Conservation (phyloP, 176 grass and related monocot genomes). For the Cenchrus fungigraminus region DNA sequence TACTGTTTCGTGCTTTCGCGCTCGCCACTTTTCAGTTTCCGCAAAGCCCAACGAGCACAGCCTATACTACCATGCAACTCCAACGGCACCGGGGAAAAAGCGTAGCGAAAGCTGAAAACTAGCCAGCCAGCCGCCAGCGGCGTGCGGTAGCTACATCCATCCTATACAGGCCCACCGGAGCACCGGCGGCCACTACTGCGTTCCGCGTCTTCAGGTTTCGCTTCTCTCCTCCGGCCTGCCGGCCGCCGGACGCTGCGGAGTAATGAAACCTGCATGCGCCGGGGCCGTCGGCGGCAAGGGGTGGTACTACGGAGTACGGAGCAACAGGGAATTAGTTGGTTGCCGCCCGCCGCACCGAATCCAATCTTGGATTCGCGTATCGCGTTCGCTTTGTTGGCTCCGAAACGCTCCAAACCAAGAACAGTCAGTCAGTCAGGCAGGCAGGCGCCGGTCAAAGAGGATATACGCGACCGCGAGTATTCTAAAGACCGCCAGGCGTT, state of each 20-base stretch:
- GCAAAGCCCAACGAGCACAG: not conserved
- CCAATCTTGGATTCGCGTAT: not conserved
- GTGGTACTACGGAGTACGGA: conserved; percentile 3
- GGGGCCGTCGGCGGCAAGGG: not conserved
- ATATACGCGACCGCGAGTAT: not conserved
- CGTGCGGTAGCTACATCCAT: not conserved
- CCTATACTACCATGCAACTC: not conserved
- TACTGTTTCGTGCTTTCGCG: not conserved
- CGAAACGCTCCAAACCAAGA: not conserved
- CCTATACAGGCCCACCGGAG: not conserved
- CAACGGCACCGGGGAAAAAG: not conserved
- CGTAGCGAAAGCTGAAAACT: not conserved
- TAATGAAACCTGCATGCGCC: not conserved
- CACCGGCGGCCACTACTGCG: not conserved
- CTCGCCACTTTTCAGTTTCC: not conserved
- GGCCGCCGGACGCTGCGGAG: too few relatives aligned
- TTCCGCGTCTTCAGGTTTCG: not conserved
- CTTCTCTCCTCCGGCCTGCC: not conserved
- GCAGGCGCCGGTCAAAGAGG: not conserved
- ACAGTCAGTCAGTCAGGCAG: not conserved
- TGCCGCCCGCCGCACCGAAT: not conserved
- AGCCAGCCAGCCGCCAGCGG: too few relatives aligned
- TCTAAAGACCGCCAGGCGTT: not conserved
- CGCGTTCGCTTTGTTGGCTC: not conserved
- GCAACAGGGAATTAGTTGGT: conserved; percentile 1